These are phyloP conservation scores for Cupressus sempervirens DNA, from an alignment of 75 land plant genomes.

Conservation along the genomic window DNA sequence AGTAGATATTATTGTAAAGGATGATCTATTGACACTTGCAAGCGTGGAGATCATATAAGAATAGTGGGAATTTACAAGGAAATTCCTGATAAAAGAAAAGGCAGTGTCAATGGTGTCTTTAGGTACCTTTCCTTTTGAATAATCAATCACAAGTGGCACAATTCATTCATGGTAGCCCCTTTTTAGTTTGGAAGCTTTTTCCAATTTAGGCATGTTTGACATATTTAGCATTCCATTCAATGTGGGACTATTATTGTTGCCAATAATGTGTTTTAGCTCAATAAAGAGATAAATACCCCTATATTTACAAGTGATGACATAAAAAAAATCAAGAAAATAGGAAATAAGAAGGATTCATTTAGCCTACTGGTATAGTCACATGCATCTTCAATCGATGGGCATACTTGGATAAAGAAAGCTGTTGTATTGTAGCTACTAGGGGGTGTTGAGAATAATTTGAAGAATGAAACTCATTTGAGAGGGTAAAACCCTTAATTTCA, in stretches of 20 bases:
- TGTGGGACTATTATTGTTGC: constrained; percentile 86
- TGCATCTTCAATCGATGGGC: constrained; percentile 99
- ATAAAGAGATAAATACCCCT: constrained; percentile 91
- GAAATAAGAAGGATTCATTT: constrained; percentile 71
- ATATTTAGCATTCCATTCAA: not conserved
- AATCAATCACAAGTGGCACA: not conserved
- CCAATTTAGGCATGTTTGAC: not conserved
- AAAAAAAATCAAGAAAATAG: constrained; percentile 73
- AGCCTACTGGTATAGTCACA: constrained; percentile 86
- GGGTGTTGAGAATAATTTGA: constrained; percentile 88
- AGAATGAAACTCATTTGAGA: constrained; percentile 93
- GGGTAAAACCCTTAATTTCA: constrained; percentile 45
- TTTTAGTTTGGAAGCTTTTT: not conserved
- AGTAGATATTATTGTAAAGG: constrained; percentile 90
- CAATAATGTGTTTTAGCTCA: constrained; percentile 84
- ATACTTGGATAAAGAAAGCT: constrained; percentile 95
- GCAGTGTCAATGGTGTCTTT: constrained; percentile 94
- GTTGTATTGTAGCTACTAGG: constrained; percentile 91
- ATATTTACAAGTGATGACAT: constrained; percentile 71
- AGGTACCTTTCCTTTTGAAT: constrained; percentile 40
- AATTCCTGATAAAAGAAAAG: constrained; percentile 89
- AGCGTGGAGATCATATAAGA: constrained; percentile 96
- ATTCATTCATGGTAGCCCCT: not conserved
- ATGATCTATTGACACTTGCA: constrained; percentile 96
- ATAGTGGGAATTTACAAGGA: constrained; percentile 94